These are phyloP conservation scores for Geotrichum cucujoidarum DNA, from an alignment of 1,139 yeast genomes.

Conservation along the genomic window DNA sequence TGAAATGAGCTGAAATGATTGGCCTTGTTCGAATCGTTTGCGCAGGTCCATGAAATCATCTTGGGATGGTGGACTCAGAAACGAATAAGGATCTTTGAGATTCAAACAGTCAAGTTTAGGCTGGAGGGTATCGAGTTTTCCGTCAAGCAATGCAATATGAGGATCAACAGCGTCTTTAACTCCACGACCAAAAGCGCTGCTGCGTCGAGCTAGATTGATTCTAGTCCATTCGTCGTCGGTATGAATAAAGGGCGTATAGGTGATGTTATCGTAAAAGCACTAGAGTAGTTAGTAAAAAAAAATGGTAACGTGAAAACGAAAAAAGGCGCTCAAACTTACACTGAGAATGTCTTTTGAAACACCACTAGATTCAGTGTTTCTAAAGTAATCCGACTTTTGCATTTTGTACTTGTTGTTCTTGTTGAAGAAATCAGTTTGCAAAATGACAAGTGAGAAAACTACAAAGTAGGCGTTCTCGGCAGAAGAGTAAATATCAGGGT, in stretches of 20 bases:
- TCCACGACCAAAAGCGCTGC: constrained; percentile 28
- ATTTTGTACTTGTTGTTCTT: constrained; percentile 58
- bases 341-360: constrained; percentile 42
- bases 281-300: constrained; percentile 29
- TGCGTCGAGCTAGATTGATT: constrained; percentile 23
- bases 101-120: constrained; percentile 33
- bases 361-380: constrained; percentile 36
- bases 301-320: too few species aligned
- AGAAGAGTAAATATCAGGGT: constrained; percentile 38
- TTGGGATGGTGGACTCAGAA: constrained; percentile 26
- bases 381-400: constrained; percentile 56
- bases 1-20: constrained; percentile 37
- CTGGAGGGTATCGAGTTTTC: constrained; percentile 34
- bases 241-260: constrained; percentile 49
- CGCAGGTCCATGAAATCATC: constrained; percentile 32
- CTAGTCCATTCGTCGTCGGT: constrained; percentile 35
- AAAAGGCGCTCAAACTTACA: constrained; percentile 27
- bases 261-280: constrained; percentile 61
- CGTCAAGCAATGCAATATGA: constrained; percentile 38
- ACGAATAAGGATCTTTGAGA: constrained; percentile 33
- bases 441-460: constrained; percentile 56
- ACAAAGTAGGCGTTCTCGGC: constrained; percentile 53
- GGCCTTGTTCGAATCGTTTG: constrained; percentile 34
- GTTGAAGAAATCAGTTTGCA: constrained; percentile 68
- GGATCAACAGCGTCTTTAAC: constrained; percentile 39